Conservation (phyloP, 495 filamentous ascomycete species). For the Cercophora samala region DNA sequence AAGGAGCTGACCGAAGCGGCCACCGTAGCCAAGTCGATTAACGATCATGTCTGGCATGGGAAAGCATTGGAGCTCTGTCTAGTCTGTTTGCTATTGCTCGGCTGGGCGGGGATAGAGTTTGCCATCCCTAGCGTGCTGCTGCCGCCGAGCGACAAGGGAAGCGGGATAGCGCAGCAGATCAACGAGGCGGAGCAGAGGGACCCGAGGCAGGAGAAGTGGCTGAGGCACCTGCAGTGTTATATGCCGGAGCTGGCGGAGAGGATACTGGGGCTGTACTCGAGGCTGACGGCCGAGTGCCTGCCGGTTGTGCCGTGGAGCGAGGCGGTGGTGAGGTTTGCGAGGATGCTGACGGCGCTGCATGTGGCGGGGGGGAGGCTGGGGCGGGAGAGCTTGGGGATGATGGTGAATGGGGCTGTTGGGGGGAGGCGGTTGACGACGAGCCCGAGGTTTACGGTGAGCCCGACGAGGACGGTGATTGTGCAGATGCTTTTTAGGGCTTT, state of each 20-base stretch:
- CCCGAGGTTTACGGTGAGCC: slow-evolving; percentile 48
- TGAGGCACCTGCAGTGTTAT: slow-evolving; percentile 42
- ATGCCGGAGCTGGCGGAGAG: slow-evolving; percentile 65
- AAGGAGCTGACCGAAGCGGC: slow-evolving; percentile 81
- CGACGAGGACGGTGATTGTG: slow-evolving; percentile 64
- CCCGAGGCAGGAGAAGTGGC: slow-evolving; percentile 41
- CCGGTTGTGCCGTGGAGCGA: slow-evolving; percentile 81
- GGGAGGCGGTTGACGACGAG: slow-evolving; percentile 38
- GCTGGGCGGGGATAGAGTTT: slow-evolving; percentile 84
- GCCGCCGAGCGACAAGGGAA: slow-evolving; percentile 45
- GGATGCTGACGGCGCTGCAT: slow-evolving; percentile 67
- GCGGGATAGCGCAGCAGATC: slow-evolving; percentile 44
- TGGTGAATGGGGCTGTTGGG: slow-evolving; percentile 61
- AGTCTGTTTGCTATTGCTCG: slow-evolving; percentile 76
- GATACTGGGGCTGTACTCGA: slow-evolving; percentile 77
- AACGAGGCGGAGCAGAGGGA: slow-evolving; percentile 44
- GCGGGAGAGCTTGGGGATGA: slow-evolving; percentile 61
- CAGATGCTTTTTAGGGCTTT: slow-evolving; percentile 68
- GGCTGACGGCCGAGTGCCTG: slow-evolving; percentile 75
- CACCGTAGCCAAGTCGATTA: slow-evolving; percentile 69
- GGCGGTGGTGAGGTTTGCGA: slow-evolving; percentile 73
- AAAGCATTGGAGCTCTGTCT: slow-evolving; percentile 88
- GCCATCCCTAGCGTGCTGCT: slow-evolving; percentile 60
- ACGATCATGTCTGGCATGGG: slow-evolving; percentile 94
- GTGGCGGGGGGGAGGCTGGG: slow-evolving; percentile 65